Conservation (phyloP, 805 yeast genomes). For the Sugiyamaella boreocaroliniensis region DNA sequence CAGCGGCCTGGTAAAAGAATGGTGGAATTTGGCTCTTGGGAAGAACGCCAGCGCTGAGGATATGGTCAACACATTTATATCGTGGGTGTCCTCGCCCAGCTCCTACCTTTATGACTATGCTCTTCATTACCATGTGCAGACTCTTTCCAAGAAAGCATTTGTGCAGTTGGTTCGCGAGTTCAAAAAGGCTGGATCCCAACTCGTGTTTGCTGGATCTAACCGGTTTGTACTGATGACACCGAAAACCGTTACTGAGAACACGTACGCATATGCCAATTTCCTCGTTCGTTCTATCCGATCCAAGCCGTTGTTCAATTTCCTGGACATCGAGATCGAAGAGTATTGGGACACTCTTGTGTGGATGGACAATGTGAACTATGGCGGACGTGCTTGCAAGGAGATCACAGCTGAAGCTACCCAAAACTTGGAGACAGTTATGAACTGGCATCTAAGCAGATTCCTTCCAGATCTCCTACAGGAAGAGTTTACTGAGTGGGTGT, state of each 20-base stretch:
- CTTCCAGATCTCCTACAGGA: slow-evolving; percentile 68
- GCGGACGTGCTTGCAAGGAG: slow-evolving; percentile 48
- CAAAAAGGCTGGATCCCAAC: slow-evolving; percentile 66
- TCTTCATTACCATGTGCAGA: slow-evolving; percentile 81
- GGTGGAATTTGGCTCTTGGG: slow-evolving; percentile 89
- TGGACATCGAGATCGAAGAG: slow-evolving; percentile 64
- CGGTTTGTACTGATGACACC: slow-evolving; percentile 65
- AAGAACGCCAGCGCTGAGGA: slow-evolving; percentile 70
- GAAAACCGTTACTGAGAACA: slow-evolving; percentile 73
- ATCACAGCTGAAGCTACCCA: slow-evolving; percentile 23
- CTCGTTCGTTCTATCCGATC: slow-evolving; percentile 69
- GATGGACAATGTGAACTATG: slow-evolving; percentile 88
- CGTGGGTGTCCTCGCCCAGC: slow-evolving; percentile 77
- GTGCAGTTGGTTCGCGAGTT: slow-evolving; percentile 77
- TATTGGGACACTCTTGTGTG: slow-evolving; percentile 93
- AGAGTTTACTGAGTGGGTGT: slow-evolving; percentile 85
- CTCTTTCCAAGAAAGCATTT: slow-evolving; percentile 73
- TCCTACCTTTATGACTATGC: slow-evolving; percentile 72
- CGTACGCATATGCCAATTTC: slow-evolving; percentile 87
- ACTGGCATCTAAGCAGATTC: slow-evolving; percentile 73
- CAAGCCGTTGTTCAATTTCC: slow-evolving; percentile 72
- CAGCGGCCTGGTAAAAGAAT: slow-evolving; percentile 66
- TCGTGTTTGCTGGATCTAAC: slow-evolving; percentile 75
- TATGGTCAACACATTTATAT: slow-evolving; percentile 69
- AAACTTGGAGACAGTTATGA: slow-evolving; percentile 1